Base-by-base conservation (phyloP, 768 basidiomycete species). In the Amanita phalloides region DNA sequence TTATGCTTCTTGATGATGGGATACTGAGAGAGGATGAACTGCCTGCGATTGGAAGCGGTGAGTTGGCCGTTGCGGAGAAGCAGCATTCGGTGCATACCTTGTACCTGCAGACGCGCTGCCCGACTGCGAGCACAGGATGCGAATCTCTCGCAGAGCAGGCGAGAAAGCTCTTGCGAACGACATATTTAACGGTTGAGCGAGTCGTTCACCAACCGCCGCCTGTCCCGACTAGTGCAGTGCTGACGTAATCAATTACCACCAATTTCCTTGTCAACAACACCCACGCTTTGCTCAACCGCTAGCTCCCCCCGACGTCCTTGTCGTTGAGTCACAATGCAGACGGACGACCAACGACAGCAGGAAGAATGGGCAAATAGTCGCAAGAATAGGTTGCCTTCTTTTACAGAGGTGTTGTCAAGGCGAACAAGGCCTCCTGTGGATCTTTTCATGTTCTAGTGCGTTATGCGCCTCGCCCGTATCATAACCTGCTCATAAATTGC, bases 381-480 rank as follows among this genome's bases (percentile, higher is more conserved):
- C 66, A 76, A 76, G 69, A 79, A 87, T 62, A 79, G 88, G 61
- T 74, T 91, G 11, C 89, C 88, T n/a, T 84, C 89, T 28, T 90
- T 91, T 61, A 80, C 82, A 21, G 92, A 98, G 71, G 93, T 97
- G 45, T 77, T 98, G 26, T 88, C 88, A 17, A 77, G 95, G 59
- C 78, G 86, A 62, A 96, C 95, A 32, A 72, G 89, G 55, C 91
- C 96, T 0, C 96, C 96, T 17, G 91, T 99, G 30, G 96, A 99
- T 72, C 76, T 99, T 49, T 99, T 96, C 75, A 95, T 94, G 86
- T 95, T 96, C 73, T 95, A 95, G 93, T 96, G 89, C 87, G 39
- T 50, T 28, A 28, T 9, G 20, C 21, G 1, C 28, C 39, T 30
- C 28, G 17, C 26, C 13, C 33, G 21, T 50, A 26, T 36, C 36